These are phyloP conservation scores for Ogataea saltuana DNA, from an alignment of 805 yeast genomes.

Conservation along the genomic window DNA sequence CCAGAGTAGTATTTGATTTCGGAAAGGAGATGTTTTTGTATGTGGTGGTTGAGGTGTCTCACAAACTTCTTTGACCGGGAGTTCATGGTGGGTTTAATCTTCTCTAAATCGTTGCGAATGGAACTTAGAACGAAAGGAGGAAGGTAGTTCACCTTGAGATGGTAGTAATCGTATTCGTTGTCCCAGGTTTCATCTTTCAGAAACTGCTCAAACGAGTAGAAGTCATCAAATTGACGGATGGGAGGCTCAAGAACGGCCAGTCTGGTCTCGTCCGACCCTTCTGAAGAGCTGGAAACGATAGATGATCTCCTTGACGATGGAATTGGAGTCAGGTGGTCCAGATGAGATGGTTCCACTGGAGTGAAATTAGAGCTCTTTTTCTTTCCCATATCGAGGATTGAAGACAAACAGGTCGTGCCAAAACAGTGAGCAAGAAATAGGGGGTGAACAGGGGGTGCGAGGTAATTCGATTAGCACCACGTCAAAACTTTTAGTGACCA, in stretches of 20 bases:
- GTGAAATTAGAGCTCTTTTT: slow-evolving; percentile 21
- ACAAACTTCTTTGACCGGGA: slow-evolving; percentile 67
- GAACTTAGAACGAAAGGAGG: slow-evolving; percentile 62
- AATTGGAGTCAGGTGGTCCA: slow-evolving; percentile 31
- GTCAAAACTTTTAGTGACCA: too few relatives aligned
- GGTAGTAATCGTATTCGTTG: slow-evolving; percentile 28
- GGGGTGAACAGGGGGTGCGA: too few relatives aligned
- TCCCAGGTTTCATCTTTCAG: slow-evolving; percentile 54
- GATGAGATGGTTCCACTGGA: slow-evolving; percentile 33
- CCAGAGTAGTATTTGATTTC: slow-evolving; percentile 62
- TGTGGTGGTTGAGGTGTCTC: slow-evolving; percentile 69
- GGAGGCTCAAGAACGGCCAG: slow-evolving; percentile 25
- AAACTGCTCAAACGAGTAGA: slow-evolving; percentile 58
- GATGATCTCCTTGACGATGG: slow-evolving; percentile 24
- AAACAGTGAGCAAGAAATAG: background rate
- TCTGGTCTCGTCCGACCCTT: slow-evolving; percentile 7
- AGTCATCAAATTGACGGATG: slow-evolving; percentile 51
- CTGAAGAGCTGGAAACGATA: slow-evolving; percentile 7
- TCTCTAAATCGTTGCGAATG: slow-evolving; percentile 65
- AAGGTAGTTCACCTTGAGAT: slow-evolving; percentile 21
- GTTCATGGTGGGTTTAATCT: slow-evolving; percentile 67
- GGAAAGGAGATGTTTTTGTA: slow-evolving; percentile 61
- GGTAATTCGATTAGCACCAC: too few relatives aligned
- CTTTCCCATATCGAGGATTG: slow-evolving; percentile 18
- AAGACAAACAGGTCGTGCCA: background rate